Percentiles rank a stretch among this genome's conserved stretches.
Evolutionary conservation across 2,329 filamentous ascomycete genomes (phyloP).

Genomic region (Cercospora nicotianae): DNA sequence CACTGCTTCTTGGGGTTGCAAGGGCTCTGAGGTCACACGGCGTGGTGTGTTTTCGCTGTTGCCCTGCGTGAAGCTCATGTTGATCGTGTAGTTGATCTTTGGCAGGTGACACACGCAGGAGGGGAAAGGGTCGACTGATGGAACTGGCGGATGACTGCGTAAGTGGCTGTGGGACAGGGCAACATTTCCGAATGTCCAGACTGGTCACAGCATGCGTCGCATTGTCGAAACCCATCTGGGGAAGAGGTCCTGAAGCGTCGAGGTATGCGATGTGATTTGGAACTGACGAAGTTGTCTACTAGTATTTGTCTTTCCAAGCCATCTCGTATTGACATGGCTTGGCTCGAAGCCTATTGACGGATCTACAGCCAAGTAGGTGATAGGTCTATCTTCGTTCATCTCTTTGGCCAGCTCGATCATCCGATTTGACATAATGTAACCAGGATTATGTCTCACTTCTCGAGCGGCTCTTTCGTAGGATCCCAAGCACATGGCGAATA

Average conservation of each 20-base stretch:
- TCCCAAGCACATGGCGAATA: constrained; percentile 63
- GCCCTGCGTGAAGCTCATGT: neutral
- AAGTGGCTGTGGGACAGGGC: neutral
- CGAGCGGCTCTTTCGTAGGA: constrained; percentile 45
- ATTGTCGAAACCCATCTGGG: neutral
- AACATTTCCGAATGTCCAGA: neutral
- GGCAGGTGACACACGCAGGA: neutral
- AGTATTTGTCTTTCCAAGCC: neutral
- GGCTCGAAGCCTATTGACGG: neutral
- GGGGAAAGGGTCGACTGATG: neutral
- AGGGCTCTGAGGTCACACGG: constrained; percentile 7
- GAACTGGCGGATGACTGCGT: neutral
- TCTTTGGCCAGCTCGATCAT: neutral
- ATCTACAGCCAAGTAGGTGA: neutral
- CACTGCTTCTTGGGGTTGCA: neutral
- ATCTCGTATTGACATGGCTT: constrained; percentile 10
- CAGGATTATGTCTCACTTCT: neutral
- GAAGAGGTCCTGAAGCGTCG: neutral
- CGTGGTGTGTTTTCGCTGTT: neutral
- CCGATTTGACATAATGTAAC: constrained; percentile 11
- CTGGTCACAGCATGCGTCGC: neutral
- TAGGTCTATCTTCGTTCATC: neutral
- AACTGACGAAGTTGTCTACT: neutral
- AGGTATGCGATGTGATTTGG: neutral
- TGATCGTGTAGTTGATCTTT: neutral